phyloP scores from a whole-genome alignment of 2,329 filamentous ascomycete species.

The Colletotrichum musicola region DNA sequence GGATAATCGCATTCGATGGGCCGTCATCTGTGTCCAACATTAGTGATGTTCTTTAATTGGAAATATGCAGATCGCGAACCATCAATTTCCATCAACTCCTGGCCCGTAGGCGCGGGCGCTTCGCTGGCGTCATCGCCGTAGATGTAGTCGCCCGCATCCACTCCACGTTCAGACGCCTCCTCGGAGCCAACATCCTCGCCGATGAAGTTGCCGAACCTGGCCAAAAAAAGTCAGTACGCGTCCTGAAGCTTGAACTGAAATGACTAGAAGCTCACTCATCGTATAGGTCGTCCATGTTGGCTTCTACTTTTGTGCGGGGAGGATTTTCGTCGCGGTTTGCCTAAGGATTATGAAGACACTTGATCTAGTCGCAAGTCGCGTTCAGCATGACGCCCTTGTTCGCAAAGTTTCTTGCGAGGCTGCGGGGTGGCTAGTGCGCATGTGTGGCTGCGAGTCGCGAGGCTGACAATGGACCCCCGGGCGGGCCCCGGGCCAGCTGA shows the following conservation, averaged over 20 bases:
- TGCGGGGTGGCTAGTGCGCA: conserved; percentile 12
- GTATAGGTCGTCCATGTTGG: conserved; percentile 91
- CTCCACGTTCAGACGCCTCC: conserved; percentile 83
- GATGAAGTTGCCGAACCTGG: conserved; percentile 97
- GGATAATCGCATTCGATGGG: conserved; percentile 94
- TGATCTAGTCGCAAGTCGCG: conserved; percentile 25
- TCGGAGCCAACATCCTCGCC: conserved; percentile 90
- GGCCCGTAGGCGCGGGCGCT: conserved; percentile 73
- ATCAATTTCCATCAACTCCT: conserved; percentile 95
- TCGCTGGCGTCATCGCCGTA: conserved; percentile 83
- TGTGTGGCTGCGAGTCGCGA: conserved; percentile 39
- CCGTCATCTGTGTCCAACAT: conserved; percentile 64
- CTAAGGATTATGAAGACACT: conserved; percentile 19
- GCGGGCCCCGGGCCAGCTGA: no score
- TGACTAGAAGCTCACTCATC: conserved; percentile 76
- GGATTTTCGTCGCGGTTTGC: conserved; percentile 14
- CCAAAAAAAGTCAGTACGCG: conserved; percentile 5
- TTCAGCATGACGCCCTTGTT: conserved; percentile 32
- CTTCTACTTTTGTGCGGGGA: conserved; percentile 35
- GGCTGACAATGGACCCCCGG: conserved; percentile 21
- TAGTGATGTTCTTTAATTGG: conserved; percentile 3
- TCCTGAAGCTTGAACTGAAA: not conserved
- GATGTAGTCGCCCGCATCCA: conserved; percentile 80
- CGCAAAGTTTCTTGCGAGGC: conserved; percentile 41
- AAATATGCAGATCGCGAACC: conserved; percentile 59